Evolutionary conservation across 805 yeast genomes (phyloP).

Genomic region (Ogataea saltuana): DNA sequence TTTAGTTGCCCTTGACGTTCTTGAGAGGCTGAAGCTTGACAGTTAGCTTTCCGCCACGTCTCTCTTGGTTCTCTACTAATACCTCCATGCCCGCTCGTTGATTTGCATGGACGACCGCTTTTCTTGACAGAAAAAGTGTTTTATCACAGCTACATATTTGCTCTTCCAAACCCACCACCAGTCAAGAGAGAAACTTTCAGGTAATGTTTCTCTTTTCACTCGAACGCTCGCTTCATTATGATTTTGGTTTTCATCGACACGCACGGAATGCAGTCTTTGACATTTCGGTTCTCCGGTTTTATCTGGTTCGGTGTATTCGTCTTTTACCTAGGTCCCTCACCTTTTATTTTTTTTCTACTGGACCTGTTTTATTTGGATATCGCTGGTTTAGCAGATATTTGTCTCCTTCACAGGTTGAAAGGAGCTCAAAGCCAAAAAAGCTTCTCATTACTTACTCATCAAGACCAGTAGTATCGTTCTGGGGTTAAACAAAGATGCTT

Average conservation of each 20-base stretch:
- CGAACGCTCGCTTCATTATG: not conserved
- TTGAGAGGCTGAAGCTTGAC: slow-evolving; percentile 16
- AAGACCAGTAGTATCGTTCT: too few species aligned
- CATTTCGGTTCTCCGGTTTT: slow-evolving; percentile 1
- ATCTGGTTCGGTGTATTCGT: not conserved
- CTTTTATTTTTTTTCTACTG: not conserved
- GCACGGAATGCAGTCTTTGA: not conserved
- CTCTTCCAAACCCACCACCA: too few species aligned
- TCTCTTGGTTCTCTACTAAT: too few species aligned
- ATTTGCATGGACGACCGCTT: not conserved
- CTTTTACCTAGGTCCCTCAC: not conserved
- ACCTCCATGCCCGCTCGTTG: slow-evolving; percentile 2
- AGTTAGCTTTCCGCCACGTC: not conserved
- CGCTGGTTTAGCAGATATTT: slow-evolving; percentile 1
- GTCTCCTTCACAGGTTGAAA: slow-evolving; percentile 2
- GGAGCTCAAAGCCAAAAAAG: not conserved
- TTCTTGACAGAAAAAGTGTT: not conserved
- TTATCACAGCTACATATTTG: not conserved
- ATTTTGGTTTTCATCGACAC: not conserved
- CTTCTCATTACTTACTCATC: not conserved
- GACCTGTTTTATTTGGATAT: not conserved
- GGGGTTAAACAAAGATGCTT: too few species aligned
- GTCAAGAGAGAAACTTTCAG: too few species aligned
- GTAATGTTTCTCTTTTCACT: not conserved
- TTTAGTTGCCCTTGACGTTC: slow-evolving; percentile 27